Evolutionary conservation across 2,329 filamentous ascomycete genomes (phyloP).

Genomic region (Metarhizium robertsii): DNA sequence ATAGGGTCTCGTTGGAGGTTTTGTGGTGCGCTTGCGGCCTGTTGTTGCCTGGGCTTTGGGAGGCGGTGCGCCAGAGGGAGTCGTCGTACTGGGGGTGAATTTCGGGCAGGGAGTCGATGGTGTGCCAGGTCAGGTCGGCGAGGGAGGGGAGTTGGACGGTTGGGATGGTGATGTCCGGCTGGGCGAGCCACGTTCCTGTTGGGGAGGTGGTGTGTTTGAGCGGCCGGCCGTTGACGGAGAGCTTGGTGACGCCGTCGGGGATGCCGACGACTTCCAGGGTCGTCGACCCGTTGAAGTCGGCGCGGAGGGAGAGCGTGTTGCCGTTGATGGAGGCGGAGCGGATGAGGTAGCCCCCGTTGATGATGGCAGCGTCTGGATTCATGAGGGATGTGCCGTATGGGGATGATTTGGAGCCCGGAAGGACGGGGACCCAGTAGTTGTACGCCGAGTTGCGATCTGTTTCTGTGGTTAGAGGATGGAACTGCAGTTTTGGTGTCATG

Average conservation of each 20-base stretch:
- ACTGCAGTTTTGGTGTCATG: not conserved
- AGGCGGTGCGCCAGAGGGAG: conserved; percentile 41
- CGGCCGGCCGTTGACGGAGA: conserved; percentile 32
- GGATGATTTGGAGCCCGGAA: conserved; percentile 25
- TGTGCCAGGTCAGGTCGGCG: conserved; percentile 54
- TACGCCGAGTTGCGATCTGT: conserved; percentile 57
- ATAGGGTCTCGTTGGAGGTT: conserved; percentile 50
- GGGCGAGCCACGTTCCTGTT: conserved; percentile 37
- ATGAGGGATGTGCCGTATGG: conserved; percentile 25
- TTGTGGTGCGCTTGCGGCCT: conserved; percentile 41
- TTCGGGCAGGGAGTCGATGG: conserved; percentile 63
- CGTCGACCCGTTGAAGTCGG: conserved; percentile 58
- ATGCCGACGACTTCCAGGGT: conserved; percentile 60
- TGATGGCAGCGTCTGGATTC: conserved; percentile 39
- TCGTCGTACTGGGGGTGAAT: conserved; percentile 57
- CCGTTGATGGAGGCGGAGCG: conserved; percentile 48
- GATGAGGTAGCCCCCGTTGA: conserved; percentile 56
- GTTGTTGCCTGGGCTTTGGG: not conserved
- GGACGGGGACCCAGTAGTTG: conserved; percentile 57
- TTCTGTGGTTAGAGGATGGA: not conserved
- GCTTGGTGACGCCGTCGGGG: conserved; percentile 33
- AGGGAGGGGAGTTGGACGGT: conserved; percentile 30
- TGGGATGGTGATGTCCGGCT: conserved; percentile 45
- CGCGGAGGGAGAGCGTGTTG: conserved; percentile 51
- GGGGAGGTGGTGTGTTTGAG: conserved; percentile 25